These are phyloP conservation scores for Lodderomyces orthopsilosis DNA, from an alignment of 1,139 yeast genomes.

Conservation along the genomic window DNA sequence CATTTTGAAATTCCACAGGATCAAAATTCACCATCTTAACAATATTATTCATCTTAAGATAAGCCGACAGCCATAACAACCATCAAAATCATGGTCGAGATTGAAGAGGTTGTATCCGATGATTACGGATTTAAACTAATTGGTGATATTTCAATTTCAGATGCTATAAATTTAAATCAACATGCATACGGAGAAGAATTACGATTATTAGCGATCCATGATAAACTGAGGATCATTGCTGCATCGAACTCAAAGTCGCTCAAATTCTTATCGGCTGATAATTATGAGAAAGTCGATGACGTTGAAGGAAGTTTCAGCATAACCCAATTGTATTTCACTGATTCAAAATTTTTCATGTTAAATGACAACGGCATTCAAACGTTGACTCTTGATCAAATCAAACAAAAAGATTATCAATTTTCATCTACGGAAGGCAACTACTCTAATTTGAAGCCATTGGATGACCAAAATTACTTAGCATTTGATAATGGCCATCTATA, in stretches of 20 bases:
- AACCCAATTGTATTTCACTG: constrained; percentile 28
- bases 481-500: constrained; percentile 7
- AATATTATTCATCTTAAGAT: too few relatives aligned
- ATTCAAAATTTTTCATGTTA: constrained; percentile 22
- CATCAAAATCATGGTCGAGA: neutral
- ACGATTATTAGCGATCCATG: constrained; percentile 30
- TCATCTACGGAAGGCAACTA: constrained; percentile 3
- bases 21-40: too few relatives aligned
- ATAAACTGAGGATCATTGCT: constrained; percentile 25
- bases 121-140: constrained; percentile 38
- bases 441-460: constrained; percentile 8
- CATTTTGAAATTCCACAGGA: too few relatives aligned
- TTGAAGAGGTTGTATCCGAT: constrained; percentile 33
- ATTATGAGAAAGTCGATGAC: constrained; percentile 7
- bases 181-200: constrained; percentile 14
- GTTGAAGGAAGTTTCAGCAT: constrained; percentile 13
- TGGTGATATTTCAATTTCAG: constrained; percentile 22
- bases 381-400: constrained; percentile 7
- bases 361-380: constrained; percentile 12
- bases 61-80: too few relatives aligned
- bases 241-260: constrained; percentile 28
- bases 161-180: constrained; percentile 23
- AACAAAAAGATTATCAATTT: constrained; percentile 9
- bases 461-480: constrained; percentile 7
- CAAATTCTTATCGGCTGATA: constrained; percentile 12